phyloP scores from a whole-genome alignment of 331 rosid genomes.

The Rosa hybrid region DNA sequence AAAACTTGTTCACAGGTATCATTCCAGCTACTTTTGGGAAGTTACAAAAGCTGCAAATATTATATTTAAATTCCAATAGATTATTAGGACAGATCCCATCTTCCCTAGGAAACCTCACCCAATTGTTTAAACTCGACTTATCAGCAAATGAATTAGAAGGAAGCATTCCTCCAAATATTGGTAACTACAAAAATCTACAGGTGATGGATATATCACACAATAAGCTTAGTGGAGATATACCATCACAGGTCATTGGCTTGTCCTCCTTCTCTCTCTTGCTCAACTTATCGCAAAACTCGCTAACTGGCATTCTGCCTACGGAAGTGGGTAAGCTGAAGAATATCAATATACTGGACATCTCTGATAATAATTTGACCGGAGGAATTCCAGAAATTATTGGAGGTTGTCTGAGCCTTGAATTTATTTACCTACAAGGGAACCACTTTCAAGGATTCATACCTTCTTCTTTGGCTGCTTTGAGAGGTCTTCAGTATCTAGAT shows the following conservation, averaged over 20 bases:
- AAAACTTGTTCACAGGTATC: constrained; percentile 29
- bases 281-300: constrained; percentile 27
- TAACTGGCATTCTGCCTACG: constrained; percentile 7
- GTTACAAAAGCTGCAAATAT: constrained; percentile 27
- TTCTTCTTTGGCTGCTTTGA: constrained; percentile 31
- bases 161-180: constrained; percentile 31
- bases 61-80: constrained; percentile 28
- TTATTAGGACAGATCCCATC: constrained; percentile 38
- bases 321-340: constrained; percentile 26
- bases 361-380: constrained; percentile 29
- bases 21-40: constrained; percentile 43
- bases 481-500: constrained; percentile 23
- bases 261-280: constrained; percentile 18
- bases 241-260: constrained; percentile 10
- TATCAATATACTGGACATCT: constrained; percentile 24
- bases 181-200: constrained; percentile 22
- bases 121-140: constrained; percentile 7
- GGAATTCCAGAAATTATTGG: constrained; percentile 35
- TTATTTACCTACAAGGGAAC: constrained; percentile 30
- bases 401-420: constrained; percentile 26
- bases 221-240: constrained; percentile 25
- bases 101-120: constrained; percentile 43
- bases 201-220: constrained; percentile 16
- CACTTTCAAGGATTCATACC: constrained; percentile 30
- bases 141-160: constrained; percentile 31